Evolutionary conservation across 2,329 filamentous ascomycete species (phyloP).

Genomic region (Capronia epimyces): DNA sequence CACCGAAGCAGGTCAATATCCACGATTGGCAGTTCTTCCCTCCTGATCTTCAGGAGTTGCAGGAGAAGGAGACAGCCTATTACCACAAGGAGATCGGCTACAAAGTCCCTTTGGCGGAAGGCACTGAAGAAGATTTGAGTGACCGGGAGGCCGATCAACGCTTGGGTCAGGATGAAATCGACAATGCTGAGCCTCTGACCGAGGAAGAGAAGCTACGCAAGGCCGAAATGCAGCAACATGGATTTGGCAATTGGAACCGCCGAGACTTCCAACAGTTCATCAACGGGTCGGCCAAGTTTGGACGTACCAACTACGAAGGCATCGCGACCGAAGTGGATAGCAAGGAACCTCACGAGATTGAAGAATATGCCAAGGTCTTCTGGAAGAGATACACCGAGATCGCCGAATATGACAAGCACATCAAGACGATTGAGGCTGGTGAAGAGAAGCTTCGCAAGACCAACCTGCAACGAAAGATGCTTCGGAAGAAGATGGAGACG

Average conservation of each 20-base stretch:
- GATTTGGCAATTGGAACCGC: conserved; percentile 92
- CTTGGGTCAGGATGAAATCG: conserved; percentile 84
- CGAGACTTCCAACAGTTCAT: conserved; percentile 98
- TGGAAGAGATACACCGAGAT: conserved; percentile 95
- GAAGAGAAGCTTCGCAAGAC: conserved; percentile 85
- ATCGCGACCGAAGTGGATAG: conserved; percentile 88
- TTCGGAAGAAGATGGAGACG: conserved; percentile 90
- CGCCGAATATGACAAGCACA: conserved; percentile 78
- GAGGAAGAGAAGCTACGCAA: conserved; percentile 89
- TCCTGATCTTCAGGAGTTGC: conserved; percentile 72
- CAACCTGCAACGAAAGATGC: conserved; percentile 85
- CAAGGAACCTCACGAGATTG: conserved; percentile 79
- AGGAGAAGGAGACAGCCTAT: conserved; percentile 92
- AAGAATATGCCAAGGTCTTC: conserved; percentile 82
- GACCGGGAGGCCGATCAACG: conserved; percentile 83
- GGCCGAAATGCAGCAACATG: conserved; percentile 69
- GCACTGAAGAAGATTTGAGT: conserved; percentile 77
- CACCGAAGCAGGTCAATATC: conserved; percentile 83
- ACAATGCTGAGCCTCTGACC: conserved; percentile 79
- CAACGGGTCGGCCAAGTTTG: conserved; percentile 89
- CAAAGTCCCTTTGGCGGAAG: conserved; percentile 84
- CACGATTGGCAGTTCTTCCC: conserved; percentile 99
- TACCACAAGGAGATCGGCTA: conserved; percentile 96
- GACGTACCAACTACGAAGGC: conserved; percentile 74
- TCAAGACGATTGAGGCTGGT: conserved; percentile 84